phyloP scores from a whole-genome alignment of 306 rosid genomes.

The Pyrus pyrifolia region DNA sequence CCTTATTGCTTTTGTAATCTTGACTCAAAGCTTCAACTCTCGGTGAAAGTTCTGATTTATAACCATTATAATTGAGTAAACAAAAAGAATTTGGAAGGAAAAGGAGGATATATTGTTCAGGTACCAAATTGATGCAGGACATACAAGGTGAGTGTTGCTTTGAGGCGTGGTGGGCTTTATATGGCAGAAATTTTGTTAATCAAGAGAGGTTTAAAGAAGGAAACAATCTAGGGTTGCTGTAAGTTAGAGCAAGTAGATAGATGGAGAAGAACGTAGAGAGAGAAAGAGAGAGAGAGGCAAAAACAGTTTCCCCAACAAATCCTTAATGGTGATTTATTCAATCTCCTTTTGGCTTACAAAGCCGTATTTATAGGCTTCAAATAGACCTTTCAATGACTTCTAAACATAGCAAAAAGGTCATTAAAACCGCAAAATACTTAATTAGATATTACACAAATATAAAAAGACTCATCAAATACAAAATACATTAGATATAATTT shows the following conservation, averaged over 20 bases:
- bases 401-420: neutral
- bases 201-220: neutral
- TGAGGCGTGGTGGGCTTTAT: neutral
- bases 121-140: neutral
- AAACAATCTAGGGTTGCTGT: neutral
- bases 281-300: neutral
- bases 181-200: neutral
- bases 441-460: neutral
- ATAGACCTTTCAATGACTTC: neutral
- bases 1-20: neutral
- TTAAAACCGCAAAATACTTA: neutral
- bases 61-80: neutral
- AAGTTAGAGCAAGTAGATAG: neutral
- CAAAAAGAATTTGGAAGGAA: neutral
- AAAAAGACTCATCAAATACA: neutral
- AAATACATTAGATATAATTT: neutral
- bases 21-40: neutral
- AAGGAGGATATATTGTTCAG: neutral
- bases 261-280: neutral
- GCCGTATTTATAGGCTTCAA: neutral
- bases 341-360: neutral
- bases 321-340: neutral
- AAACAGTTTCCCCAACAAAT: neutral
- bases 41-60: neutral
- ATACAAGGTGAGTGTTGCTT: neutral